Evolutionary conservation across 805 yeast genomes (phyloP), one percentile per base, ranked within the genome.

Genomic region (Ogataea dorogensis): DNA sequence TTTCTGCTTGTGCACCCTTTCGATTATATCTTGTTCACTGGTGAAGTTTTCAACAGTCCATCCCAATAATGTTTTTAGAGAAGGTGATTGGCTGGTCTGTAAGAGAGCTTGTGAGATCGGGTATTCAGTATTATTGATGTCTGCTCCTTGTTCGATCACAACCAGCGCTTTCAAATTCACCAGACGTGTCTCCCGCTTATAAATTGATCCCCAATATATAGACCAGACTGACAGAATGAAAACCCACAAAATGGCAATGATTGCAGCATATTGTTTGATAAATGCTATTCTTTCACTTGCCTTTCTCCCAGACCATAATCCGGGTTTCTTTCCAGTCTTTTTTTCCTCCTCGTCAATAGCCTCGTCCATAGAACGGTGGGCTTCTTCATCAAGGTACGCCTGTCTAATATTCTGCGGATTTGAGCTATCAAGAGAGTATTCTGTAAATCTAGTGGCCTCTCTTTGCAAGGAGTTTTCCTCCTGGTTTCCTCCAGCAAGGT

Each of bases 191-290:
- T 35, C 22, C 40, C 71, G 50, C 7, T 57, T 24, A 59, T 54
- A 61, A 59, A 63, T 56, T 29, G 71, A 59, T 26, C 72, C 71
- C 83, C 83, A 71, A 61, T 72, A 63, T 42, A 65, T 54, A 48
- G 79, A 57, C 46, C 68, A 53, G 34, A 65, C 64, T 23, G 54
- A 49, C 32, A 74, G 47, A 20, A 72, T 58, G 33, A 61, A 59
- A 5, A 52, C 30, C 12, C 63, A 61, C 56, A 77, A 56, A 3
- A 48, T 15, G 0, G 58, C 10, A 7, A 58, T 24, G 15, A 53
- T 44, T 0, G 29, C 11, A 0, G 27, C 5, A 29, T 42, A 55
- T 23, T 43, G 43, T 8, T 32, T 45, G 9, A 46, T 22, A 14
- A 51, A 39, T 3, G 11, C 11, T 2, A 20, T 29, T 26, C 59